These are phyloP conservation scores for Echria macrotheca DNA, from an alignment of 495 filamentous ascomycete genomes.

Conservation along the genomic window DNA sequence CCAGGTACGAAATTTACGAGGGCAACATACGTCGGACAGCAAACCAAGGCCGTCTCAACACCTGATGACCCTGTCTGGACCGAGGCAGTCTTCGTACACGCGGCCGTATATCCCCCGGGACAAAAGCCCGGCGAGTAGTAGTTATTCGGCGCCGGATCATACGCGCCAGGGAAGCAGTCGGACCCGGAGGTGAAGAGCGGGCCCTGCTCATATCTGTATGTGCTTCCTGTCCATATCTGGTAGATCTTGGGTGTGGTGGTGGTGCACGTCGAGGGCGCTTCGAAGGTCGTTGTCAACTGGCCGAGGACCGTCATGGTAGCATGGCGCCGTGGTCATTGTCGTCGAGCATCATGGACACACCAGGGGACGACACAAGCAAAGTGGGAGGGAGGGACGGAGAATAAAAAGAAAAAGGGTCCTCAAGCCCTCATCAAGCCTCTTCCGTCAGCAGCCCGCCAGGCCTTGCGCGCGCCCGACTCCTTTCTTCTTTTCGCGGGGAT, in stretches of 20 bases:
- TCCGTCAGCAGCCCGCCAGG: neutral
- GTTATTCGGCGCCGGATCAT: constrained; percentile 22
- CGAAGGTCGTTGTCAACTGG: constrained; percentile 28
- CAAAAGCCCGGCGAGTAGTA: constrained; percentile 32
- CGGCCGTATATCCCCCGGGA: constrained; percentile 27
- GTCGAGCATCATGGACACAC: constrained; percentile 9
- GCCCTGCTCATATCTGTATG: constrained; percentile 22
- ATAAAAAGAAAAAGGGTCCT: constrained; percentile 3
- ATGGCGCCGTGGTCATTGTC: neutral
- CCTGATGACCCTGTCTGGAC: constrained; percentile 6
- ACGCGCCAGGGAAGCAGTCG: constrained; percentile 25
- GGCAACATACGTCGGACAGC: constrained; percentile 29
- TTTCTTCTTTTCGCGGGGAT: neutral
- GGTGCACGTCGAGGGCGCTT: constrained; percentile 25
- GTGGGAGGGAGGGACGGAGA: neutral
- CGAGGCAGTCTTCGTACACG: constrained; percentile 19
- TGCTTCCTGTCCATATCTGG: constrained; percentile 15
- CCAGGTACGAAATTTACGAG: too few relatives aligned
- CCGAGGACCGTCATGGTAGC: constrained; percentile 28
- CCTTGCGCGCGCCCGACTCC: neutral
- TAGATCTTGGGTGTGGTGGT: constrained; percentile 20
- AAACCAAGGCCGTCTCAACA: constrained; percentile 24
- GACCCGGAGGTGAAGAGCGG: constrained; percentile 20
- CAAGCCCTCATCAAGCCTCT: constrained; percentile 9
- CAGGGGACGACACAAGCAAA: neutral